Evolutionary conservation across 2,329 filamentous ascomycete species (phyloP).

Genomic region (Blastomyces silverae): DNA sequence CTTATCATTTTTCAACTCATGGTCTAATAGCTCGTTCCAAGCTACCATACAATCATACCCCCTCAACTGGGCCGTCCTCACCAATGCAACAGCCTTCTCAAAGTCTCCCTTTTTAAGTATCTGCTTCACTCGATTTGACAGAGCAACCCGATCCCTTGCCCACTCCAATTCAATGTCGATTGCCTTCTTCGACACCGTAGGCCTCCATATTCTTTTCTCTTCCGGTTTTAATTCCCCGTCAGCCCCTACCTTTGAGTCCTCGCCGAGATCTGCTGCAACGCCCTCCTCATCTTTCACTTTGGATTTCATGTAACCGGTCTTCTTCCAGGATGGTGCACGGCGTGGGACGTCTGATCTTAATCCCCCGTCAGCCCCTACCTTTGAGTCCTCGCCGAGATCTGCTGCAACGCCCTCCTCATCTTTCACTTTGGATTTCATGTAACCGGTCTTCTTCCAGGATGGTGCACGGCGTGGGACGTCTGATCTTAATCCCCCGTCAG

Average conservation of each 20-base stretch:
- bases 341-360: not conserved
- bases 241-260: not conserved
- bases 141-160: constrained; percentile 63
- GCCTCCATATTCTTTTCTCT: not conserved
- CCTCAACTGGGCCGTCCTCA: constrained; percentile 60
- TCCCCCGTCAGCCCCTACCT: not conserved
- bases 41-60: constrained; percentile 60
- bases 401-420: constrained; percentile 2
- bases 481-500: not conserved
- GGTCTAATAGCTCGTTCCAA: constrained; percentile 81
- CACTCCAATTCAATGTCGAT: constrained; percentile 54
- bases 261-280: not conserved
- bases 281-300: not conserved
- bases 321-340: not conserved
- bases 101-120: constrained; percentile 54
- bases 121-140: constrained; percentile 60
- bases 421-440: not conserved
- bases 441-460: not conserved
- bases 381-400: constrained; percentile 1
- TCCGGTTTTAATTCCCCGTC: not conserved
- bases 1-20: constrained; percentile 56
- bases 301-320: not conserved
- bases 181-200: constrained; percentile 23
- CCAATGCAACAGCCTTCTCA: constrained; percentile 61
- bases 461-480: not conserved